These are phyloP conservation scores for Pythium oligandrum DNA, from an alignment of 352 stramenopile species.

Conservation along the genomic window DNA sequence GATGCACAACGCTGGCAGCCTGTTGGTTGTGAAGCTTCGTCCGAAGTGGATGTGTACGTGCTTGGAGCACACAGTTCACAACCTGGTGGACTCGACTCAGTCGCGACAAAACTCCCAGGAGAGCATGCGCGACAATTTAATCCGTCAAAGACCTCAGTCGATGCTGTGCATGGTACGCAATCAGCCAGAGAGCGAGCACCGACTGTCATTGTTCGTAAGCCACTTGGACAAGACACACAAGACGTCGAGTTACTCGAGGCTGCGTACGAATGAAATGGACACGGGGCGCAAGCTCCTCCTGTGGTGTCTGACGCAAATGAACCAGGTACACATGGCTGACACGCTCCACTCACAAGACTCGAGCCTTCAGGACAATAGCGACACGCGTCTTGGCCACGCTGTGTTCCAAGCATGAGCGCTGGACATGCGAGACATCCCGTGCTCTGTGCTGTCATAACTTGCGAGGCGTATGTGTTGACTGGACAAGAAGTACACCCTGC, in stretches of 20 bases:
- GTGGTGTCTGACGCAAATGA: conserved; percentile 23
- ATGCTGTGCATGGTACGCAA: not conserved
- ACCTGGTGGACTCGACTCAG: not conserved
- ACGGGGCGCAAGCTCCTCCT: conserved; percentile 33
- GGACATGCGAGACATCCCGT: conserved; percentile 31
- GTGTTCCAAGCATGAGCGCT: conserved; percentile 28
- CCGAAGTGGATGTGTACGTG: conserved; percentile 23
- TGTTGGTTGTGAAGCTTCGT: conserved; percentile 7
- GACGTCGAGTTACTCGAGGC: conserved; percentile 10
- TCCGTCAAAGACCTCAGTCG: not conserved
- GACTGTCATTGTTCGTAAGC: not conserved
- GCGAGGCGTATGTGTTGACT: conserved; percentile 38
- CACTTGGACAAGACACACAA: conserved; percentile 10
- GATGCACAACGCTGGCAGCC: conserved; percentile 36
- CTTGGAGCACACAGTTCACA: conserved; percentile 31
- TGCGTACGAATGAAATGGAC: conserved; percentile 36
- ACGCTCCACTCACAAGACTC: conserved; percentile 16
- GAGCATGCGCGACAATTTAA: not conserved
- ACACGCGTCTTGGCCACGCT: conserved; percentile 27
- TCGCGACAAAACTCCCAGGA: conserved; percentile 1
- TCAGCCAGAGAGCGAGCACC: not conserved
- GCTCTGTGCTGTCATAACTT: conserved; percentile 13
- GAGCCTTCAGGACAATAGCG: conserved; percentile 24
- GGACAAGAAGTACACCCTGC: conserved; percentile 37
- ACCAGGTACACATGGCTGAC: conserved; percentile 31